These are phyloP conservation scores for Sclerotinia minor DNA, from an alignment of 2,329 filamentous ascomycete species.

Conservation along the genomic window DNA sequence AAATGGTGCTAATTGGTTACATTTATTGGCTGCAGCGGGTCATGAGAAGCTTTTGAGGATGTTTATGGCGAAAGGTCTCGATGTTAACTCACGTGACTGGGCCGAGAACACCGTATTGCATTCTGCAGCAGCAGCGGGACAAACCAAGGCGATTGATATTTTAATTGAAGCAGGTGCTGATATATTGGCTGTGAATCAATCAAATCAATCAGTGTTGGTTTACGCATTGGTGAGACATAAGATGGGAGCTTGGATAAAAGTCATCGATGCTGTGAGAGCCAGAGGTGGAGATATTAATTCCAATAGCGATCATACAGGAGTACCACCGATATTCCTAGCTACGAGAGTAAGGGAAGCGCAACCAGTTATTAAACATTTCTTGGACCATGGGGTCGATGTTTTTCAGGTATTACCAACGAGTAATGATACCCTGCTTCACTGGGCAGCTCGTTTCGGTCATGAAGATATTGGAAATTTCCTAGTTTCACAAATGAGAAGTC, in stretches of 20 bases:
- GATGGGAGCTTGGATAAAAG: neutral
- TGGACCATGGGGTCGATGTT: conserved; percentile 5
- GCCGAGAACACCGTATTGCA: conserved; percentile 16
- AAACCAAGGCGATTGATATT: neutral
- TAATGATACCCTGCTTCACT: conserved; percentile 19
- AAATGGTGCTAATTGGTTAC: conserved; percentile 25
- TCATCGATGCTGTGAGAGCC: conserved; percentile 11
- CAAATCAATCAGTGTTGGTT: conserved; percentile 17
- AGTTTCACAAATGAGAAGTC: conserved; percentile 12
- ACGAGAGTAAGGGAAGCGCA: neutral
- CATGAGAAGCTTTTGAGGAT: conserved; percentile 18
- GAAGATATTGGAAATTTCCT: conserved; percentile 18
- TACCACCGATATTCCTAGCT: conserved; percentile 19
- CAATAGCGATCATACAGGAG: neutral
- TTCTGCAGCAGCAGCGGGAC: conserved; percentile 9
- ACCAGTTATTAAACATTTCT: conserved; percentile 7
- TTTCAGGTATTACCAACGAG: neutral
- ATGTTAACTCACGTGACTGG: conserved; percentile 23
- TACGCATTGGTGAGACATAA: neutral
- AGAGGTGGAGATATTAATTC: conserved; percentile 18
- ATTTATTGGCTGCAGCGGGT: conserved; percentile 10
- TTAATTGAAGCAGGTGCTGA: conserved; percentile 10
- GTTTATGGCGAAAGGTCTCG: conserved; percentile 18
- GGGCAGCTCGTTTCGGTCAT: conserved; percentile 8
- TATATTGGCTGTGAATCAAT: neutral